A percentile compares a stretch with the other conserved stretches of the same genome.
Evolutionary conservation across 2,329 filamentous ascomycete genomes (phyloP).

Genomic region (Aspergillus pseudoglaucus): DNA sequence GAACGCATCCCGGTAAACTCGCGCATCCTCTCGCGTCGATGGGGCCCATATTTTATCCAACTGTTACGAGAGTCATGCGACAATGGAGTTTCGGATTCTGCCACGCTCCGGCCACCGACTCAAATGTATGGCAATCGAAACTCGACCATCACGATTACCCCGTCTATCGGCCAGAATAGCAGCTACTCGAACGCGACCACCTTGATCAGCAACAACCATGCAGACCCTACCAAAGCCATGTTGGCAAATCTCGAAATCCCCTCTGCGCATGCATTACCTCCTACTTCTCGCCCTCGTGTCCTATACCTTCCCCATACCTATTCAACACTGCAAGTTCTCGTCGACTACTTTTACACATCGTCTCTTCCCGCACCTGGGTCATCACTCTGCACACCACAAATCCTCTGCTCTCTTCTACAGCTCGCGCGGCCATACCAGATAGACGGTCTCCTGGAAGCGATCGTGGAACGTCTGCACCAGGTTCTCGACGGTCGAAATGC

Average conservation of each 20-base stretch:
- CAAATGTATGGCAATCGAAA: conserved; percentile 58
- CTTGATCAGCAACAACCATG: conserved; percentile 26
- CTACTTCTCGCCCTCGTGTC: conserved; percentile 66
- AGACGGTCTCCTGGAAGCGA: conserved; percentile 84
- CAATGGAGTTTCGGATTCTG: conserved; percentile 63
- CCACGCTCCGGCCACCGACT: conserved; percentile 63
- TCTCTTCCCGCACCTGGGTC: conserved; percentile 71
- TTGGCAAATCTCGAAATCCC: conserved; percentile 45
- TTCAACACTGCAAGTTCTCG: conserved; percentile 78
- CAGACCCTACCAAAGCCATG: conserved; percentile 25
- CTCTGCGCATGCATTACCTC: conserved; percentile 48
- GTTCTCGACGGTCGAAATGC: conserved; percentile 89
- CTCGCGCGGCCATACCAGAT: conserved; percentile 88
- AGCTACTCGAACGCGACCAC: conserved; percentile 39
- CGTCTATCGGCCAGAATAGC: conserved; percentile 36
- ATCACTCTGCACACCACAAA: conserved; percentile 83
- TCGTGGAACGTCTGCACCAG: conserved; percentile 82
- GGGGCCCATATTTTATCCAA: conserved; percentile 95
- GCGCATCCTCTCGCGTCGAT: conserved; percentile 74
- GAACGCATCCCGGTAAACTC: conserved; percentile 93
- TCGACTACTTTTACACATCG: conserved; percentile 92
- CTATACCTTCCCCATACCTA: conserved; percentile 91
- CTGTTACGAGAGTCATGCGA: conserved; percentile 73
- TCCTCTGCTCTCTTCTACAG: conserved; percentile 89
- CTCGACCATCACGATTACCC: conserved; percentile 82